A percentile compares a stretch with the other conserved stretches of the same genome.
Evolutionary conservation across 768 basidiomycete species (phyloP).

Genomic region (Neoboletus magnificus): DNA sequence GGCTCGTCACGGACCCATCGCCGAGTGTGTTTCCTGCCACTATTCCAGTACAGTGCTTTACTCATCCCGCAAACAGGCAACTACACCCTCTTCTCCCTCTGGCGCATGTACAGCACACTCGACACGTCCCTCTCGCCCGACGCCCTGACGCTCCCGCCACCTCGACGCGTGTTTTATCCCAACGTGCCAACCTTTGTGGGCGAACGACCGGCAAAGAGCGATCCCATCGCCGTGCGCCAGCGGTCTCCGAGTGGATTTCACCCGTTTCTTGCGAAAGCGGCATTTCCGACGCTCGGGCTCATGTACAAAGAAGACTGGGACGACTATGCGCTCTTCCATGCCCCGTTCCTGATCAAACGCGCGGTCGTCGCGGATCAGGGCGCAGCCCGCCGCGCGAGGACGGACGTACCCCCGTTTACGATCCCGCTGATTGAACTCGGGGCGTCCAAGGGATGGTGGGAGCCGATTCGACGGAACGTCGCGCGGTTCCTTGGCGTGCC

Average conservation of each 20-base stretch:
- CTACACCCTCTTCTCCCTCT: constrained; percentile 71
- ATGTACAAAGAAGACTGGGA: constrained; percentile 75
- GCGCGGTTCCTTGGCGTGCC: constrained; percentile 41
- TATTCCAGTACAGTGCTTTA: not conserved
- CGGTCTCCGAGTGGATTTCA: constrained; percentile 66
- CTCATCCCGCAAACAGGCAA: constrained; percentile 41
- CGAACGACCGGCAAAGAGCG: constrained; percentile 29
- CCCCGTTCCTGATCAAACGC: constrained; percentile 73
- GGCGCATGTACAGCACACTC: constrained; percentile 70
- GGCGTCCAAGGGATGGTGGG: constrained; percentile 64
- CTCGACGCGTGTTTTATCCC: constrained; percentile 74
- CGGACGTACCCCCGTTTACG: constrained; percentile 30
- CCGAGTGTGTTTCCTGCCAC: constrained; percentile 43
- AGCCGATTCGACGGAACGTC: constrained; percentile 46
- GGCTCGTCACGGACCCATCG: constrained; percentile 54
- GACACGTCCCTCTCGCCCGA: constrained; percentile 46
- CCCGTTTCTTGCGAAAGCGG: constrained; percentile 65
- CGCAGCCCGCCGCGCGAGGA: constrained; percentile 47
- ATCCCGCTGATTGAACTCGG: constrained; percentile 43
- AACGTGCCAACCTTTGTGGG: constrained; percentile 60
- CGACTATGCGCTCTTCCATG: constrained; percentile 64
- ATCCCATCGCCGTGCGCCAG: constrained; percentile 31
- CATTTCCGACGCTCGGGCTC: constrained; percentile 66
- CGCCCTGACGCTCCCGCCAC: constrained; percentile 54
- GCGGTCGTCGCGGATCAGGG: constrained; percentile 73